Conservation (phyloP, 2,329 filamentous ascomycete genomes). For the Alternaria hordeiaustralica region DNA sequence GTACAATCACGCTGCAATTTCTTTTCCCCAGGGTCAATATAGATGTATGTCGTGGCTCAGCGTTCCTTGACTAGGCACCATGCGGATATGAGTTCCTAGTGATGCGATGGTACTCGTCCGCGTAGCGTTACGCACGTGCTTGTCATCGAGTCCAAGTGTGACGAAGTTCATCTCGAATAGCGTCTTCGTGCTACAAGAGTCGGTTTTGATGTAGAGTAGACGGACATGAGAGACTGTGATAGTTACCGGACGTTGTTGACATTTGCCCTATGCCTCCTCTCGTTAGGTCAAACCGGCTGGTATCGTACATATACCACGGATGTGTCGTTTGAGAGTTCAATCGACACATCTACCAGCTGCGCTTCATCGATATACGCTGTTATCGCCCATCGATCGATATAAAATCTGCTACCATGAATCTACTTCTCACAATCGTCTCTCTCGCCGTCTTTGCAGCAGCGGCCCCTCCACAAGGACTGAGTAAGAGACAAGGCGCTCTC, state of each 20-base stretch:
- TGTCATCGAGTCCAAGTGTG: neutral
- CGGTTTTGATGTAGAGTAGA: neutral
- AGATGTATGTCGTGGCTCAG: neutral
- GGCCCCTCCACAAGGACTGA: conserved; percentile 4
- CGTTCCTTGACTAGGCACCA: neutral
- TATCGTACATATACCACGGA: neutral
- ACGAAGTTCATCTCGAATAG: neutral
- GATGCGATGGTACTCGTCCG: neutral
- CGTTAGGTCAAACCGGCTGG: no score
- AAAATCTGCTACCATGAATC: conserved; percentile 4
- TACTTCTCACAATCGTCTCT: neutral
- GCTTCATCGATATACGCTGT: neutral
- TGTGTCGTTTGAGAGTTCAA: neutral
- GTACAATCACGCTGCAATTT: neutral
- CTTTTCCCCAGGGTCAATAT: neutral
- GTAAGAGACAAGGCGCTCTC: neutral
- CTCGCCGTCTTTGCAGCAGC: neutral
- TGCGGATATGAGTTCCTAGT: neutral
- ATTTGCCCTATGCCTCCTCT: no score
- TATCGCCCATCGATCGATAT: neutral
- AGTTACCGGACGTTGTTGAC: no score
- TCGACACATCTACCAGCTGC: neutral
- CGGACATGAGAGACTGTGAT: neutral
- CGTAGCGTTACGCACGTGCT: neutral
- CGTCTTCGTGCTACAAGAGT: neutral